Conservation (phyloP, 805 yeast species). For the Zygoascus bituminiphila region DNA sequence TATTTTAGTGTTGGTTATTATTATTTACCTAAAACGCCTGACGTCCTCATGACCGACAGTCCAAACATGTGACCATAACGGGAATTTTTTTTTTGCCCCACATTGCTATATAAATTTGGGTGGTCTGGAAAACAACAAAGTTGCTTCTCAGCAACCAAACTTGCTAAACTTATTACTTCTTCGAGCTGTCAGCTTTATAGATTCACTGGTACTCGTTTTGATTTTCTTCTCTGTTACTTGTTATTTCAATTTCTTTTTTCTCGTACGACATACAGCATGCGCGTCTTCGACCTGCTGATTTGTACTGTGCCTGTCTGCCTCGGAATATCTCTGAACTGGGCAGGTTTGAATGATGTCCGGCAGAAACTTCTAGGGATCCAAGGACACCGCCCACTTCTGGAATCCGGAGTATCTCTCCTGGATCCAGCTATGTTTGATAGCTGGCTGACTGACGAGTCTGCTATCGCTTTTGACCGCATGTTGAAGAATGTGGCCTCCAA, state of each 20-base stretch:
- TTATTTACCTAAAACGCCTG: too few species aligned
- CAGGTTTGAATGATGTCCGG: background rate
- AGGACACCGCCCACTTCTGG: background rate
- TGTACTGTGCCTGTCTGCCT: background rate
- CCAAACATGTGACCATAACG: too few species aligned
- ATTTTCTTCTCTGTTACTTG: too few species aligned
- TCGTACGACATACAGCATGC: background rate
- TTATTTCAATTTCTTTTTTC: background rate
- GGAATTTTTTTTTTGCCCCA: too few species aligned
- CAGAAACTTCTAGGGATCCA: background rate
- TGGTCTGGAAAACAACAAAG: too few species aligned
- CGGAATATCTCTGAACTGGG: background rate
- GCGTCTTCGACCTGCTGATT: background rate
- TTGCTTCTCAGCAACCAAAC: too few species aligned
- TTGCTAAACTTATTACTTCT: too few species aligned
- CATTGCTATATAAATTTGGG: too few species aligned
- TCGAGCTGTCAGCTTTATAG: too few species aligned
- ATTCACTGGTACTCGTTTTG: too few species aligned
- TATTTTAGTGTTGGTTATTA: too few species aligned
- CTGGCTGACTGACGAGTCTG: constrained; percentile 43
- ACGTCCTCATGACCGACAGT: too few species aligned
- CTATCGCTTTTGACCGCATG: constrained; percentile 38
- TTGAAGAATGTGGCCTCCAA: constrained; percentile 50
- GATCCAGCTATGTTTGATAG: constrained; percentile 34
- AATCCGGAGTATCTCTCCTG: constrained; percentile 18